A percentile compares a stretch with the other conserved stretches of the same genome.
These are phyloP conservation scores for Tolypocladium inflatum DNA, from an alignment of 2,329 filamentous ascomycete genomes.

Conservation along the genomic window DNA sequence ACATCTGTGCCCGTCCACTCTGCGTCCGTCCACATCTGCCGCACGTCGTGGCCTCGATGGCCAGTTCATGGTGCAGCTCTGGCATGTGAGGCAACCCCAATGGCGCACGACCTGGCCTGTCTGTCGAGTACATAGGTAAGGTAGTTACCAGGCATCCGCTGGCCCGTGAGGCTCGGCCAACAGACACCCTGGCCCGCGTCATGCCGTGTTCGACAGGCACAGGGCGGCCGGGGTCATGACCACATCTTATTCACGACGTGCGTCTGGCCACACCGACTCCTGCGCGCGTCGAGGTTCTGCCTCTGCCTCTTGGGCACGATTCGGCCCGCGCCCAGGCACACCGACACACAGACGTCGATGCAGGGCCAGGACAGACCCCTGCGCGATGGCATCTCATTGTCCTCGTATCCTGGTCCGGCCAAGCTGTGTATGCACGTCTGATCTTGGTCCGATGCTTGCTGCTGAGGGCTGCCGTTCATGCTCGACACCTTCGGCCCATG, in stretches of 20 bases:
- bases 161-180: not conserved
- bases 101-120: not conserved
- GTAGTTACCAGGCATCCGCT: no score
- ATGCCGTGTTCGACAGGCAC: not conserved
- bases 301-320: not conserved
- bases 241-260: not conserved
- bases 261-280: not conserved
- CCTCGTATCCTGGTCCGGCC: not conserved
- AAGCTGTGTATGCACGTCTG: not conserved
- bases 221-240: not conserved
- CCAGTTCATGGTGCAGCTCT: not conserved
- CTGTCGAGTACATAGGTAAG: no score
- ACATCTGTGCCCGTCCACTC: not conserved
- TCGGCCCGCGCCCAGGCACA: not conserved
- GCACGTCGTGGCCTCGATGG: constrained; percentile 1
- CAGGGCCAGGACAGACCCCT: not conserved
- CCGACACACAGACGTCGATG: not conserved
- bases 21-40: not conserved
- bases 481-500: not conserved
- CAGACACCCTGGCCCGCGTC: not conserved
- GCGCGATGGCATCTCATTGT: not conserved
- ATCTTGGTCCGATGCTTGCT: not conserved
- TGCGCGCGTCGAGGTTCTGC: not conserved
- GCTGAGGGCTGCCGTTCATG: not conserved
- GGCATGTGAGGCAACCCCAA: not conserved